Evolutionary conservation across 768 basidiomycete genomes (phyloP).

Genomic region (Lentinula aciculospora): DNA sequence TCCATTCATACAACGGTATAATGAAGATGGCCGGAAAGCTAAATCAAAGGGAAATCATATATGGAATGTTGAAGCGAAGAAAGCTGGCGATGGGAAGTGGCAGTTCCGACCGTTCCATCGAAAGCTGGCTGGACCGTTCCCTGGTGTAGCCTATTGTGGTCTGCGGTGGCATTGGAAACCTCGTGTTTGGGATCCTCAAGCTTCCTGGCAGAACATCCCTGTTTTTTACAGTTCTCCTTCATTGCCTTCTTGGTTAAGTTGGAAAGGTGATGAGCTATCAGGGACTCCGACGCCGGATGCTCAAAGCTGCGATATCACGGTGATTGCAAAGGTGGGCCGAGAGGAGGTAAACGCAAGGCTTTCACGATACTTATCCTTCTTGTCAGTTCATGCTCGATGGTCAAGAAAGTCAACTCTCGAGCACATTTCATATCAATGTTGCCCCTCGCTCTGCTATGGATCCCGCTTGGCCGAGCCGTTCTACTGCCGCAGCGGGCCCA

Average conservation of each 20-base stretch:
- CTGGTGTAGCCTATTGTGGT: conserved; percentile 75
- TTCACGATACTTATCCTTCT: conserved; percentile 7
- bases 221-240: conserved; percentile 77
- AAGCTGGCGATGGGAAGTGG: conserved; percentile 70
- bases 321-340: conserved; percentile 63
- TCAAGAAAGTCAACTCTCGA: conserved; percentile 60
- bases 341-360: background rate
- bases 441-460: conserved; percentile 54
- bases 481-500: background rate
- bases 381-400: conserved; percentile 67
- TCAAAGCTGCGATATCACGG: conserved; percentile 68
- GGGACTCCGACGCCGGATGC: conserved; percentile 79
- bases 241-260: conserved; percentile 82
- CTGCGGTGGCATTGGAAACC: conserved; percentile 87
- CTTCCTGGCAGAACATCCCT: conserved; percentile 71
- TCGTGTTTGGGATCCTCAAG: conserved; percentile 95
- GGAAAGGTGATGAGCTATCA: conserved; percentile 79
- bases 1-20: conserved; percentile 91
- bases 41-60: conserved; percentile 99
- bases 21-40: conserved; percentile 98
- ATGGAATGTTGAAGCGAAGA: conserved; percentile 98
- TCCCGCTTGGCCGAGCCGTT: conserved; percentile 9
- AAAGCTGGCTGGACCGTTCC: conserved; percentile 79
- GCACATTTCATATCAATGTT: conserved; percentile 66
- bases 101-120: conserved; percentile 85